Evolutionary conservation across 108 stramenopile genomes (phyloP), one percentile per base, ranked within the genome.

Genomic region (Fistulifera solaris): DNA sequence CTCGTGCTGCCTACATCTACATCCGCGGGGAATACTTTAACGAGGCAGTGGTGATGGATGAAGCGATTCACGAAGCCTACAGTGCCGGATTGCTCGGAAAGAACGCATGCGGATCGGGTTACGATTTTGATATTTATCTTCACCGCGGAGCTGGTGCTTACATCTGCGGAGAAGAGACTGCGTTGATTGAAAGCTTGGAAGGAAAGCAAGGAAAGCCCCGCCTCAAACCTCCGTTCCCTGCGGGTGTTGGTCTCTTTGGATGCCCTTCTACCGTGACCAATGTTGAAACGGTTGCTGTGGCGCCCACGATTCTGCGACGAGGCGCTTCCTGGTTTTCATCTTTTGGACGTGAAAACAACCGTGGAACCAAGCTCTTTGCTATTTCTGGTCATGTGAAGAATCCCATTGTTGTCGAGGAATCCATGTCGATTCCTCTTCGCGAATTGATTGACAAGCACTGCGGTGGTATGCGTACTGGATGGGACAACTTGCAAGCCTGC

Each of bases 21-120:
- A 99, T 99, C 67, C 90, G 99, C 54, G 99, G 99, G 44, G 99
- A 99, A 70, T 99, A 98, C 68, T 99, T 99, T 65, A 99, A 99
- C 63, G 99, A 99, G 76, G 99, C 97, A 26, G 95, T 98, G 13
- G 86, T 98, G 2, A 65, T 99, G 59, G 97, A 98, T 62, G 97
- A 99, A 80, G 99, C 99, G 51, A 99, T 99, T 70, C 96, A 98
- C 69, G 99, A 99, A 77, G 99, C 97, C 0, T 98, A 97, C 58
- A 60, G 75, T 31, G 91, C 94, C 19, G 99, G 99, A 4, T 59
- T 94, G 19, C 69, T 99, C 54, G 99, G 99, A 65, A 93, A 84
- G 74, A 94, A 99, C 70, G 98, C 98, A 14, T 89, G 88, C 58
- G 96, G 96, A 16, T 91, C 86, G 15, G 99, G 99, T 38, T 99